A percentile compares a stretch with the other conserved stretches of the same genome.
phyloP scores from a whole-genome alignment of 495 filamentous ascomycete genomes.

The Penicillium daleae region DNA sequence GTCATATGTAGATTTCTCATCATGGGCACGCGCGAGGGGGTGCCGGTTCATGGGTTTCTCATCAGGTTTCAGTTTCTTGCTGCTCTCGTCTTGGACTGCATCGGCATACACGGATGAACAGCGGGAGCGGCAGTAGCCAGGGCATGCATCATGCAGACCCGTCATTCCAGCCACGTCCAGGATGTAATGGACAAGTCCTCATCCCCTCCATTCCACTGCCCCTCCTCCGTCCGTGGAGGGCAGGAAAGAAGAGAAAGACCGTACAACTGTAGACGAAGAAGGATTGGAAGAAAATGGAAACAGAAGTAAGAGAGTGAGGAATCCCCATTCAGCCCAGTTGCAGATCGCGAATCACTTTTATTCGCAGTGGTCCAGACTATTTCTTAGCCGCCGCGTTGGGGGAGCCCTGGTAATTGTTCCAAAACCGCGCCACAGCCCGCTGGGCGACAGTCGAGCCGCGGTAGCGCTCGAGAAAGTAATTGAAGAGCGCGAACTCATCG shows the following conservation, averaged over 20 bases:
- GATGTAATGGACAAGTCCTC: background rate
- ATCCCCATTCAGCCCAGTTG: background rate
- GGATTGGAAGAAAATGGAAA: background rate
- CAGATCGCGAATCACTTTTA: constrained; percentile 7
- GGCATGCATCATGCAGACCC: constrained; percentile 7
- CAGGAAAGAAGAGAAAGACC: background rate
- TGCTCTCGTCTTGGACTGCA: constrained; percentile 1
- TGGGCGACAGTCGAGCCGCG: constrained; percentile 43
- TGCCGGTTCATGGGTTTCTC: background rate
- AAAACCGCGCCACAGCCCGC: constrained; percentile 52
- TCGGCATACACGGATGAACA: constrained; percentile 6
- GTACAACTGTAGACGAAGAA: background rate
- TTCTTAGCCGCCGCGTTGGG: constrained; percentile 29
- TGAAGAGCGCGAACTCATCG: constrained; percentile 80
- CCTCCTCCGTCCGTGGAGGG: background rate
- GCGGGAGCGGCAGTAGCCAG: constrained; percentile 1
- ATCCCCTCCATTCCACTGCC: background rate
- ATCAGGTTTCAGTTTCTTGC: constrained; percentile 1
- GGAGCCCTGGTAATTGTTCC: constrained; percentile 47
- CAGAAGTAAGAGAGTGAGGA: background rate
- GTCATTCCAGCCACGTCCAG: background rate
- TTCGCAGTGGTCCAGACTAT: constrained; percentile 17
- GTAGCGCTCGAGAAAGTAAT: constrained; percentile 67
- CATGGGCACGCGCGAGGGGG: background rate
- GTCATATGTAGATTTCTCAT: constrained; percentile 11